Evolutionary conservation across 768 basidiomycete genomes (phyloP), one percentile per base, ranked within the genome.

Genomic region (Lactarius hengduanensis): DNA sequence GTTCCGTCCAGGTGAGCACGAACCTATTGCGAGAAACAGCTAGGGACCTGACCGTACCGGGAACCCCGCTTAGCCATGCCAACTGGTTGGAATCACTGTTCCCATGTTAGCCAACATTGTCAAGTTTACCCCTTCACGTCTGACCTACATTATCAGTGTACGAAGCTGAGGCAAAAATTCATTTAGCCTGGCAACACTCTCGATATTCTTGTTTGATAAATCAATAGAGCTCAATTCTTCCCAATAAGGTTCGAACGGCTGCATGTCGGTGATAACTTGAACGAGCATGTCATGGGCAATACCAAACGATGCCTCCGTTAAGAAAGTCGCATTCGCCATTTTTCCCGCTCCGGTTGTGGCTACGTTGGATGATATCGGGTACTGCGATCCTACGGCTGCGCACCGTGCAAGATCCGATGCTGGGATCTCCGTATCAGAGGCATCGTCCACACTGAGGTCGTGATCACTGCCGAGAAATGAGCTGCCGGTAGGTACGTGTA

Each of bases 301-400:
- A 18, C 86, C 94, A 74, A 99, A 99, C 50, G 96, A 98, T 74
- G 96, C 98, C 74, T 98, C 96, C 13, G 96, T 98, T 69, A 98
- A 80, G 79, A 90, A 96, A 0, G 89, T 90, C 10, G 81, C 83
- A 69, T 89, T 80, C 16, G 62, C 70, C 50, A 65, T 71, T 28
- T 57, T 53, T 9, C 67, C 69, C 57, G 32, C 62, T 28, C 62
- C 58, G 3, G 50, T 16, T 47, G 41, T 34, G 38, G 32, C n/a
- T 50, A 38, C 62, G 34, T 43, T 41, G 64, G 57, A 67, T 64
- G 59, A 70, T 73, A 73, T 68, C 75, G 72, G 69, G 76, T 62
- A 73, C 74, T 77, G 45, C 72, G 71, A 45, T 75, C 78, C 70
- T 57, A 36, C 5, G 40, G 41, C 18, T 36, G 41, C 64, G 13